Base-by-base conservation (phyloP, 768 basidiomycete species). In the Xanthoconium purpureum region DNA sequence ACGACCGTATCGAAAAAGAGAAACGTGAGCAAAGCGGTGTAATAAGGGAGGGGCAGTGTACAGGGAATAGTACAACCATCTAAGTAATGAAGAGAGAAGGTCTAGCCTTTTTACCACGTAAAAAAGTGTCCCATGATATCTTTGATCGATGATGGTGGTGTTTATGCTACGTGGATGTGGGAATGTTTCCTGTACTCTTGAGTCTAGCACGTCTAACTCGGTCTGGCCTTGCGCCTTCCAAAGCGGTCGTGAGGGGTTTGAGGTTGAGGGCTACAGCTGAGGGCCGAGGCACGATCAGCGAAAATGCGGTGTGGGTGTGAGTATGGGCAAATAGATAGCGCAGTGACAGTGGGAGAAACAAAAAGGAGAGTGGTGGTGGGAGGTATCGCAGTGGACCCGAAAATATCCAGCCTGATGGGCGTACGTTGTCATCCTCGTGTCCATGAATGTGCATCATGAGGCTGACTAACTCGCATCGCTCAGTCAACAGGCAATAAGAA, bases 401-500 rank as follows among this genome's bases (percentile, higher is more conserved):
- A 24, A 55, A 36, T 45, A 56, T 40, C 47, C 49, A 52, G 17
- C 45, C 44, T 18, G 3, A 33, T 12, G n/a, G n/a, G 32, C 32
- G 33, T 35, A 35, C 20, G 15, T 10, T 47, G 12, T 47, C 46
- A n/a, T 35, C 46, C 47, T 29, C 48, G 33, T 46, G 50, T 28
- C 42, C 47, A 52, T 57, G 54, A 45, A 24, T 58, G 24, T 24
- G 18, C 29, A 53, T 51, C 49, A 46, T 47, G 38, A 29, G 4
- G 42, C 32, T 42, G 55, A 47, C 36, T 43, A 33, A 55, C 36
- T 6, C 15, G 42, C 38, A 51, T 49, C 52, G 33, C 53, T 67
- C 61, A 70, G 59, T 77, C 79, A 55, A 85, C 63, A 10, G 88
- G 88, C 29, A 85, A 77, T 68, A 92, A 70, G 71, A 91, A 93